Evolutionary conservation across 2,329 filamentous ascomycete genomes (phyloP).

Genomic region (Nemania abortiva): DNA sequence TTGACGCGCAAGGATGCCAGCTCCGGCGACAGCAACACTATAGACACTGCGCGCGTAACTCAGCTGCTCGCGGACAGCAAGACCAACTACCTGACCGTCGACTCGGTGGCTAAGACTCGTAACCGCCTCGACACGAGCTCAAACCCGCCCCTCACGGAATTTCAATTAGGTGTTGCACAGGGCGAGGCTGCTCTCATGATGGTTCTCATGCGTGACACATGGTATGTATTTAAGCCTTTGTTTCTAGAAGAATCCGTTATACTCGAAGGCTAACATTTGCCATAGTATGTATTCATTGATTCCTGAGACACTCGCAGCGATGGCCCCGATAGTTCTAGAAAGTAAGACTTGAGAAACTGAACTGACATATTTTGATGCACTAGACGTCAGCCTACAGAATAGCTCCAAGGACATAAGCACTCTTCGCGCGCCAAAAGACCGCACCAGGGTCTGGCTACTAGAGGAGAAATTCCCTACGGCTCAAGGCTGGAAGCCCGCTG

Average conservation of each 20-base stretch:
- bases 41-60: slow-evolving; percentile 34
- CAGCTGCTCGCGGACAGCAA: slow-evolving; percentile 37
- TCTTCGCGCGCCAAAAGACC: slow-evolving; percentile 38
- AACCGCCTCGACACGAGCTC: slow-evolving; percentile 37
- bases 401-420: slow-evolving; percentile 17
- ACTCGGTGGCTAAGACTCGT: slow-evolving; percentile 36
- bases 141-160: slow-evolving; percentile 17
- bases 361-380: too few relatives aligned
- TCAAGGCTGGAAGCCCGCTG: slow-evolving; percentile 38
- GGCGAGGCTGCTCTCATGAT: slow-evolving; percentile 40
- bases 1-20: slow-evolving; percentile 39
- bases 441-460: slow-evolving; percentile 35
- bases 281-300: too few relatives aligned
- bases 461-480: slow-evolving; percentile 40
- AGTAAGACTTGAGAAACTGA: too few relatives aligned
- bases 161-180: slow-evolving; percentile 18
- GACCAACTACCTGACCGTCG: slow-evolving; percentile 33
- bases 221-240: too few relatives aligned
- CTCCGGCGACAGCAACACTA: slow-evolving; percentile 36
- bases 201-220: slow-evolving; percentile 38
- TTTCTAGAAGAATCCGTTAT: too few relatives aligned
- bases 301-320: too few relatives aligned
- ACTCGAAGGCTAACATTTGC: too few relatives aligned
- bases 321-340: too few relatives aligned
- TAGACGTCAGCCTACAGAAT: slow-evolving; percentile 16